Base-by-base conservation (phyloP, 306 rosid species). In the Sechiopsis laciniata region DNA sequence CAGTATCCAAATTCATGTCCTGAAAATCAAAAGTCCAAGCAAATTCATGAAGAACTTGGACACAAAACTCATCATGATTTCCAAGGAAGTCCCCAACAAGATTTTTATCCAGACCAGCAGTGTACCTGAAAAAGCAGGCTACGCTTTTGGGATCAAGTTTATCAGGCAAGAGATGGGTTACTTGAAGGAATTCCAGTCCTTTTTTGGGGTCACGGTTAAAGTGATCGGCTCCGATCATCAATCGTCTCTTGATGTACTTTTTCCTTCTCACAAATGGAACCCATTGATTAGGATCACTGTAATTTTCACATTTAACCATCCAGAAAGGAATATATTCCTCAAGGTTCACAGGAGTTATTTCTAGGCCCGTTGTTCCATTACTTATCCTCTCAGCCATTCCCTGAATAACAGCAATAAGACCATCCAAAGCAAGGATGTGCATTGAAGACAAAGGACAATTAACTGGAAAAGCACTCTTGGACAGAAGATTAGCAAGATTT, bases 211-310 rank as follows among this genome's bases (percentile, higher is more conserved):
- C 99, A 67, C 97, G 96, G 81, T 94, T 94, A 76, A 91, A 94
- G 86, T 94, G 99, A 82, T 94, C 99, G 42, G 99, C 99, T 82
- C 99, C 97, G 77, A 94, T 89, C 99, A 91, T 94, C 82, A 94
- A 79, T 80, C 96, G 89, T 80, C 97, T 91, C 80, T 94, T 94
- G 81, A 94, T 89, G 83, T 89, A 88, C 84, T 94, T 94, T 84
- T 86, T 89, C 68, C 95, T 84, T 67, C 91, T 96, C 62, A 86
- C 90, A 85, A 91, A 94, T 59, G 96, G 88, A 80, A 94, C 95
- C 97, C 97, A 94, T 40, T 84, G 82, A 86, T 75, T 82, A 82
- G 99, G 92, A 83, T 94, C 99, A 20, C 84, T 75, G 75, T 91
- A 94, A 79, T 89, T 87, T 69, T 89, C 97, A 71, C 99, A 94